Evolutionary conservation across 495 filamentous ascomycete genomes (phyloP).

Genomic region (Talaromyces ruber): DNA sequence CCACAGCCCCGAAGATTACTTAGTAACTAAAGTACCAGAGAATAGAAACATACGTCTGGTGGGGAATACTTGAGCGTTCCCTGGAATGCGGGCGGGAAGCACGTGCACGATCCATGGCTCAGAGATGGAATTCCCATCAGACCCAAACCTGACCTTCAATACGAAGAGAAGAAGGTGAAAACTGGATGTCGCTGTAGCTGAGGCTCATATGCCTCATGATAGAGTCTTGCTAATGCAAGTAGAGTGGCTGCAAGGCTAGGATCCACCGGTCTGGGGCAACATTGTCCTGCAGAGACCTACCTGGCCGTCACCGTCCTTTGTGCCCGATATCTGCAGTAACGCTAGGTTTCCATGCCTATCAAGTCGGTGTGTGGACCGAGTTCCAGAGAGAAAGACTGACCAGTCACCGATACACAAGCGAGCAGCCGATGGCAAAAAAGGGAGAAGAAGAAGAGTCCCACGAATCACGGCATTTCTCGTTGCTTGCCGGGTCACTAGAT

Average conservation of each 20-base stretch:
- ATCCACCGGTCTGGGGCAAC: background rate
- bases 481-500: background rate
- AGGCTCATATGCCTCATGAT: background rate
- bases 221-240: background rate
- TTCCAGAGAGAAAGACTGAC: background rate
- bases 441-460: background rate
- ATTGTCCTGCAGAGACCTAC: background rate
- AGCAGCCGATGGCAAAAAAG: background rate
- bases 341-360: background rate
- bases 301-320: background rate
- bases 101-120: slow-evolving; percentile 1
- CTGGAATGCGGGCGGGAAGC: background rate
- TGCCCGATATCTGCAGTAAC: background rate
- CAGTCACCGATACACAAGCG: background rate
- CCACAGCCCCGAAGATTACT: background rate
- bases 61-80: background rate
- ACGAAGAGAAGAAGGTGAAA: background rate
- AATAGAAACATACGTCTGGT: background rate
- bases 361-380: background rate
- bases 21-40: background rate
- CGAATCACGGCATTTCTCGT: background rate
- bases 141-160: background rate
- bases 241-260: background rate
- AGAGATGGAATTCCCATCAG: background rate
- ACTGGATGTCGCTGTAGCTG: background rate